Base-by-base conservation (phyloP, 1,139 yeast genomes). In the Yamadazyma atlantica region DNA sequence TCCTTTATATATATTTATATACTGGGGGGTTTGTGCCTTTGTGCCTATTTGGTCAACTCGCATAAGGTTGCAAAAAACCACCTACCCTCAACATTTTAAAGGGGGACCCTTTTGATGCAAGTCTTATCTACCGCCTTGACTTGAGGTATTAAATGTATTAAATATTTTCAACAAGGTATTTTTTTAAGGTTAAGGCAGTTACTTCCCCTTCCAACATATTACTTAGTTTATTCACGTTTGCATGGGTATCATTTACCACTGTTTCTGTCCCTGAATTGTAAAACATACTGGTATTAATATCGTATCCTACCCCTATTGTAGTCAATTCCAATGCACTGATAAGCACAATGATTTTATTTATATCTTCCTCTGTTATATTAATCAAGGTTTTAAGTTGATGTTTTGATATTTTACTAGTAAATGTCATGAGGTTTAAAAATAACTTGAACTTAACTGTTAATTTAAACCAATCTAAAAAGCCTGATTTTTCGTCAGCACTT, bases 271-370 rank as follows among this genome's bases (percentile, higher is more conserved):
- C 41, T 11, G 21, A 27, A 34, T 48, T 46, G 32, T 41, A 49
- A 27, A 49, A 49, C 14, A 26, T 25, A 3, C 36, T 40, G 5
- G 28, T 35, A 11, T 28, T 24, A 6, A 30, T 11, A 34, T 48
- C 41, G 32, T 45, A 49, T 2, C 53, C 52, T 8, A 49, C 41
- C 2, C 53, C 53, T 4, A 43, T 25, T 10, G 36, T 23, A 21
- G 33, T 37, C 27, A 48, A 35, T 11, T 38, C 34, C 23, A 49
- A 39, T 2, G 39, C 33, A 9, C 47, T 39, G n/a, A 49, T 44
- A 6, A 48, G 31, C n/a, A 41, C 33, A 2, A 46, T 25, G 17
- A 43, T 45, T 21, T 32, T 35, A 14, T 37, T 38, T 8, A 39
- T 35, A 32, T 36, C 41, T 23, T 36, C 39, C 5, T 17, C 19